A percentile compares a stretch with the other conserved stretches of the same genome.
Evolutionary conservation across 2,329 filamentous ascomycete species (phyloP).

Genomic region (Emmonsiellopsis sp.): DNA sequence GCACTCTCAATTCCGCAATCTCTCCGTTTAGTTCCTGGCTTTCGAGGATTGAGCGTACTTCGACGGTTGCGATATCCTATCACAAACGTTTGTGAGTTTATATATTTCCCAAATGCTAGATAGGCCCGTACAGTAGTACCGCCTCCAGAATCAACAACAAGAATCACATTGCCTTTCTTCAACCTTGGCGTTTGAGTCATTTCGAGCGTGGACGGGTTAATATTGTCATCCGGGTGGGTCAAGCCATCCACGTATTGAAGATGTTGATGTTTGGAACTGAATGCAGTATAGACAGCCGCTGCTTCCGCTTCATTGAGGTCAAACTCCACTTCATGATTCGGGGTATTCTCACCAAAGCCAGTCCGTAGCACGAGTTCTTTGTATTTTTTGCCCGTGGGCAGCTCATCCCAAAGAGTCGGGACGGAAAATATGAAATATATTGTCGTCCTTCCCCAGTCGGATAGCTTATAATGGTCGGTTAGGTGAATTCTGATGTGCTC

Average conservation of each 20-base stretch:
- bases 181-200: too few species aligned
- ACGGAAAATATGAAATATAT: too few species aligned
- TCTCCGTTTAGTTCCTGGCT: background rate
- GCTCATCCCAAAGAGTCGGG: too few species aligned
- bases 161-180: background rate
- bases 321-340: too few species aligned
- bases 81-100: background rate
- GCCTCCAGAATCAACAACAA: background rate
- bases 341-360: too few species aligned
- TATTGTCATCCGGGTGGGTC: background rate
- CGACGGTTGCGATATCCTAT: background rate
- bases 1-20: background rate
- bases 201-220: background rate
- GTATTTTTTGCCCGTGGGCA: too few species aligned
- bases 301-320: background rate
- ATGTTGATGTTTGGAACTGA: too few species aligned
- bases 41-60: background rate
- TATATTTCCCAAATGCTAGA: background rate
- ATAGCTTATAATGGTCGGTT: too few species aligned
- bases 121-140: background rate
- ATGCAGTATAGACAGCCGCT: background rate
- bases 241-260: background rate
- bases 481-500: too few species aligned
- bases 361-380: too few species aligned
- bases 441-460: too few species aligned